Evolutionary conservation across 306 rosid species (phyloP), one percentile per base, ranked within the genome.

Genomic region (Pyrus betulifolia): DNA sequence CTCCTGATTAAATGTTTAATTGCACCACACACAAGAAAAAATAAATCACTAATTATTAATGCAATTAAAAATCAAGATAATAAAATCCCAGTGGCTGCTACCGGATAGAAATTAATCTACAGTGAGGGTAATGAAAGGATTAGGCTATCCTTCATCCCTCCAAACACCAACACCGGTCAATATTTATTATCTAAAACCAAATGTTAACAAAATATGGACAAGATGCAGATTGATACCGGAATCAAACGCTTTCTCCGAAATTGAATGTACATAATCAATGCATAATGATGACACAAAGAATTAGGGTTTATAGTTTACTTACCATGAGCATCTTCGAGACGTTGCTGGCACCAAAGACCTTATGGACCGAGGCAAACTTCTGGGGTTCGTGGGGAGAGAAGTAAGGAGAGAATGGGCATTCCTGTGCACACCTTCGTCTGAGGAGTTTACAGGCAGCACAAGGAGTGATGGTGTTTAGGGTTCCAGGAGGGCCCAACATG

Each of bases 371-470:
- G 82, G 98, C 98, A 69, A 95, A 95, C 67, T 90, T 95, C 21
- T 95, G 97, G 58, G 98, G 98, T 59, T 95, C 97, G 40, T 95
- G 98, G 3, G 98, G 98, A 40, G 97, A 92, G 85, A 95, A 95
- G 77, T 95, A 95, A 2, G 98, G 98, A 88, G 97, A 95, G 65
- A 95, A 95, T 8, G 97, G 97, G 61, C 98, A 90, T 75, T 95
- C 98, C 82, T 92, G 97, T 0, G 98, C 97, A 79, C 98, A 95
- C 55, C 98, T 80, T 87, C 98, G 78, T 81, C 98, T 86, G 69
- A 95, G 76, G 10, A 95, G 93, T 82, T 95, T 95, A 77, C 98
- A 95, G 62, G 98, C 98, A 38, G 98, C 98, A 65, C 98, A 95
- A 46, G 98, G 98, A 2, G 98, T 95, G 23, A 92, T 88, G 22